These are phyloP conservation scores for Diaporthe ampelina DNA, from an alignment of 2,329 filamentous ascomycete genomes.

Conservation along the genomic window DNA sequence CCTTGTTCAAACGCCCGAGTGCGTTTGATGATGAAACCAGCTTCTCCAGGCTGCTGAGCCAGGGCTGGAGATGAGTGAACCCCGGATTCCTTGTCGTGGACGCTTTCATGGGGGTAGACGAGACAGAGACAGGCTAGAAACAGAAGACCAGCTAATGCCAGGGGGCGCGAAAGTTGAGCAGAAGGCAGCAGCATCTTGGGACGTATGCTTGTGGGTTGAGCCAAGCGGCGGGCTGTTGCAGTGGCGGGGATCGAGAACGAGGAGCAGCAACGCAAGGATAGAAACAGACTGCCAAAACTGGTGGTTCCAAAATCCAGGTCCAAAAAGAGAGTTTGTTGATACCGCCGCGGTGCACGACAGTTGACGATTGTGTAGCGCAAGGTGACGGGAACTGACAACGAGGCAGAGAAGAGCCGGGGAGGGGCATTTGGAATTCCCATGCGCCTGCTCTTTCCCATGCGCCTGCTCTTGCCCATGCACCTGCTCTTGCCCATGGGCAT, in stretches of 20 bases:
- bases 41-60: background rate
- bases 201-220: background rate
- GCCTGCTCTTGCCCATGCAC: no score
- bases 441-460: background rate
- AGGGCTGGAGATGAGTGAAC: conserved; percentile 18
- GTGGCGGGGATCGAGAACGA: background rate
- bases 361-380: conserved; percentile 11
- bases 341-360: background rate
- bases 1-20: conserved; percentile 39
- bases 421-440: background rate
- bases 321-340: conserved; percentile 38
- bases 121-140: conserved; percentile 33
- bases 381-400: background rate
- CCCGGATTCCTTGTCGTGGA: conserved; percentile 31
- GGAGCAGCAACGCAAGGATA: conserved; percentile 3
- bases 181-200: conserved; percentile 40
- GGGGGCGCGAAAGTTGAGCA: conserved; percentile 28
- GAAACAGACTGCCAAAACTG: conserved; percentile 39
- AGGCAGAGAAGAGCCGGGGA: background rate
- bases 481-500: background rate
- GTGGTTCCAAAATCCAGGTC: conserved; percentile 43
- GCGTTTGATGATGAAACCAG: conserved; percentile 12
- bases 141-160: conserved; percentile 29
- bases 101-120: conserved; percentile 32
- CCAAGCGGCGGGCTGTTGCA: background rate